Conservation (phyloP, 371 early-diverging fungal genomes). For the Mucor irregularis region DNA sequence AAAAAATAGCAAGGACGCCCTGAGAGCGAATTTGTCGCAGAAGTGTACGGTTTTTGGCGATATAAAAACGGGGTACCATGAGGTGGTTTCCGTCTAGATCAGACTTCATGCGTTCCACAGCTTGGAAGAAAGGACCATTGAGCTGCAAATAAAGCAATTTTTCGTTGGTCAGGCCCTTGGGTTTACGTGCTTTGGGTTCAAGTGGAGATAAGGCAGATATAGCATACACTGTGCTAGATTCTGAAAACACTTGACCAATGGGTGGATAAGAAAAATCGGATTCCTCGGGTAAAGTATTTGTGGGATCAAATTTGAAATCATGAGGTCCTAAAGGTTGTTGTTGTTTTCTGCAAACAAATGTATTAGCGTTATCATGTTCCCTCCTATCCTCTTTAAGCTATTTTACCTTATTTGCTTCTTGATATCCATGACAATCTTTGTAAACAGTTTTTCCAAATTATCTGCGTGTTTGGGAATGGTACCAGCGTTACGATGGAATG, state of each 20-base stretch:
- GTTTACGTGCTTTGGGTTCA: conserved; percentile 36
- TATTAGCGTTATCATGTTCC: background rate
- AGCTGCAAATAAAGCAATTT: conserved; percentile 37
- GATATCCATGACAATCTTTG: conserved; percentile 34
- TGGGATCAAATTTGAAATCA: conserved; percentile 30
- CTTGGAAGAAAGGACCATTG: conserved; percentile 48
- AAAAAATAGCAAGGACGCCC: conserved; percentile 43
- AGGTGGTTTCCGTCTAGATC: conserved; percentile 23
- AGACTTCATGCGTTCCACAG: conserved; percentile 37
- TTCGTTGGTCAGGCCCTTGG: conserved; percentile 32
- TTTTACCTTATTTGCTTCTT: conserved; percentile 36
- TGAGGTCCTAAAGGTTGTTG: conserved; percentile 18
- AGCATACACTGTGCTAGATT: conserved; percentile 40
- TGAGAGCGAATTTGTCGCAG: conserved; percentile 37
- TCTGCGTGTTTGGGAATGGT: conserved; percentile 44
- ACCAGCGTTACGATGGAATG: conserved; percentile 38
- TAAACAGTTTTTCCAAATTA: conserved; percentile 35
- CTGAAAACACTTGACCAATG: conserved; percentile 28
- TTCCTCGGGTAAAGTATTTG: conserved; percentile 30
- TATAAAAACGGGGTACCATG: conserved; percentile 43
- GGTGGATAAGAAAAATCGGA: conserved; percentile 35
- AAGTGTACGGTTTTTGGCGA: conserved; percentile 48
- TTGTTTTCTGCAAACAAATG: conserved; percentile 9
- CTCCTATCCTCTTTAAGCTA: background rate
- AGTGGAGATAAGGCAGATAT: conserved; percentile 41